Evolutionary conservation across 495 filamentous ascomycete species (phyloP).

Genomic region (Aspergillus nidulans): DNA sequence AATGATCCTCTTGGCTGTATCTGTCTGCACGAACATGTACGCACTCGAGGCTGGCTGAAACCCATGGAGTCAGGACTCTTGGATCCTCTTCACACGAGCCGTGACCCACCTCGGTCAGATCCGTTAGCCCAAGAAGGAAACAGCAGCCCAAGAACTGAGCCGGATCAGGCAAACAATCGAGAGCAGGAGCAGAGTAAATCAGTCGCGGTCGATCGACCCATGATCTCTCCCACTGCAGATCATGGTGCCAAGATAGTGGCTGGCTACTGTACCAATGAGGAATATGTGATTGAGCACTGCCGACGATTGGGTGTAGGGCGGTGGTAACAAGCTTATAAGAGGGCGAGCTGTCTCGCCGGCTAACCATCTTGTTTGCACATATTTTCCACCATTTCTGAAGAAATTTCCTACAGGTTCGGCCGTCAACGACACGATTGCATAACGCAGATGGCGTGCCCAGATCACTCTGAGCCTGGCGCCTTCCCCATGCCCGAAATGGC

Average conservation of each 20-base stretch:
- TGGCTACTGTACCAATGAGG: background rate
- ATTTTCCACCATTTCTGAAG: background rate
- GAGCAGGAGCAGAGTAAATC: background rate
- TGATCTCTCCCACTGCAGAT: slow-evolving; percentile 1
- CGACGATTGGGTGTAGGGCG: background rate
- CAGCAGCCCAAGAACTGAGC: background rate
- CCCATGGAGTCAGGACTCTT: background rate
- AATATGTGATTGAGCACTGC: background rate
- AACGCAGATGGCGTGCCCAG: background rate
- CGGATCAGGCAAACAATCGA: background rate
- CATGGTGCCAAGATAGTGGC: background rate
- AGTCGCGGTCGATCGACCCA: background rate
- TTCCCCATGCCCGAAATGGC: background rate
- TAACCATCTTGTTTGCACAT: background rate
- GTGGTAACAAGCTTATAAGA: background rate
- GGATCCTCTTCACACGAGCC: background rate
- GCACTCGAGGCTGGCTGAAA: background rate
- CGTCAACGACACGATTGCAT: background rate
- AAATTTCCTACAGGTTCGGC: too few relatives aligned
- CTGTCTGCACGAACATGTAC: background rate
- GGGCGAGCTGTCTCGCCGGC: background rate
- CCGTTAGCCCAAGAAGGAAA: background rate
- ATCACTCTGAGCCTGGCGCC: background rate
- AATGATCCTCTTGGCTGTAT: background rate
- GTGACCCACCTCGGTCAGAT: background rate